Evolutionary conservation across 768 basidiomycete genomes (phyloP), one percentile per base, ranked within the genome.

Genomic region (Collybiopsis confluens): DNA sequence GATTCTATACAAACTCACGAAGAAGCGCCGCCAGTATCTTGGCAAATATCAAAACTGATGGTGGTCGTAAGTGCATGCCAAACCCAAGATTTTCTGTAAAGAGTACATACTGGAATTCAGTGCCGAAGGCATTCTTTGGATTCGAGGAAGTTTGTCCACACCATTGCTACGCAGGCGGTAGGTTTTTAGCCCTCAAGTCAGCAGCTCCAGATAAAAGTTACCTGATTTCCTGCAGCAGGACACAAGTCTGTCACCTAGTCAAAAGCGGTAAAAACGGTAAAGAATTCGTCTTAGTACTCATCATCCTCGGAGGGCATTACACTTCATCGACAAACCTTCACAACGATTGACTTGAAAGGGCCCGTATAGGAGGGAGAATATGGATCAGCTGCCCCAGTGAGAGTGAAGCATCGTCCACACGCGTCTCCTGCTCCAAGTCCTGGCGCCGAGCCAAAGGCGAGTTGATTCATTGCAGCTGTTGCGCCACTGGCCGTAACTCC

Each of bases 351-450:
- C 23, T 79, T 59, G 69, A 81, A 81, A 16, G 81, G 78, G 6
- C 79, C 81, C 13, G 69, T 63, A 64, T 60, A 82, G 0, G 66
- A 54, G 0, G 80, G 78, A 23, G 78, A 76, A 67, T 68, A 82
- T n/a, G 83, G 82, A 62, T 83, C 81, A 15, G 62, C 56, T 11
- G 62, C 70, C 33, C 73, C 80, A 1, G 81, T 80, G 51, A 83
- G 45, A 23, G 72, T 65, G 62, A 85, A 83, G 70, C 82, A 83
- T 36, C 82, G 78, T 11, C 82, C 82, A 57, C 82, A 85, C 15
- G 79, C 82, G 64, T 82, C 82, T 15, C 82, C 82, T 2, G 79
- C 65, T 9, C 81, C 81, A 0, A 66, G 24, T 0, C 80, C 79
- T 21, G 80, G 76, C 16, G 63, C 46, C 9, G 78, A 68, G 33